Conservation (phyloP, 2,329 filamentous ascomycete species). For the Chrysoporthe deuterocubensis region DNA sequence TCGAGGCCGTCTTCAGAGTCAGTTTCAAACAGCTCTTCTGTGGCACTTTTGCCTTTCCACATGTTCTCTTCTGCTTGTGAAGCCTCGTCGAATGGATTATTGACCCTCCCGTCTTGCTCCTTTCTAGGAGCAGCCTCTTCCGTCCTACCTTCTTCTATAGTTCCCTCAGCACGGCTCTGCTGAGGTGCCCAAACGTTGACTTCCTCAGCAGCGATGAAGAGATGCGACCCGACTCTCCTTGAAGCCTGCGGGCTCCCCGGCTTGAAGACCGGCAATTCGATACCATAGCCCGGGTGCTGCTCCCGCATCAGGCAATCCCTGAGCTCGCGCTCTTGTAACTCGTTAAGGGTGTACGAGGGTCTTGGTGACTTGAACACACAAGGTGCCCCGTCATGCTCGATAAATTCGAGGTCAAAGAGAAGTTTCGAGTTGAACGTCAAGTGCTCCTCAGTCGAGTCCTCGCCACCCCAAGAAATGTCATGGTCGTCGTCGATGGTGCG, state of each 20-base stretch:
- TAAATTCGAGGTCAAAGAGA: conserved; percentile 8
- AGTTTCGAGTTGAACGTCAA: conserved; percentile 3
- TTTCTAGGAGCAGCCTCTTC: neutral
- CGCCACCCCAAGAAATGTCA: neutral
- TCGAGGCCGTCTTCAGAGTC: neutral
- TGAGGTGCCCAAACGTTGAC: neutral
- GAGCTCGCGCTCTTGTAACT: conserved; percentile 15
- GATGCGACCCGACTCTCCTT: neutral
- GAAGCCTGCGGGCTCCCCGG: neutral
- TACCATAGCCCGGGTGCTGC: neutral
- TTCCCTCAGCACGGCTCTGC: neutral
- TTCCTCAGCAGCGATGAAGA: neutral
- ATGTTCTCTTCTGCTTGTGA: neutral
- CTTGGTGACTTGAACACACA: conserved; percentile 26
- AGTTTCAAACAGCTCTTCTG: neutral
- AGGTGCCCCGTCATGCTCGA: conserved; percentile 22
- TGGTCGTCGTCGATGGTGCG: neutral
- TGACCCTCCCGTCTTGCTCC: neutral
- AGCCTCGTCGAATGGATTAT: neutral
- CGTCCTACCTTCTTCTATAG: neutral
- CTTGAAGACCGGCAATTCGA: neutral
- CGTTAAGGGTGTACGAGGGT: conserved; percentile 22
- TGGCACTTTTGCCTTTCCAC: neutral
- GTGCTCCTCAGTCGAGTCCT: neutral
- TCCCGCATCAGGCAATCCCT: neutral